Base-by-base conservation (phyloP, 2,329 filamentous ascomycete species). In the Pleoardoris graminearum region DNA sequence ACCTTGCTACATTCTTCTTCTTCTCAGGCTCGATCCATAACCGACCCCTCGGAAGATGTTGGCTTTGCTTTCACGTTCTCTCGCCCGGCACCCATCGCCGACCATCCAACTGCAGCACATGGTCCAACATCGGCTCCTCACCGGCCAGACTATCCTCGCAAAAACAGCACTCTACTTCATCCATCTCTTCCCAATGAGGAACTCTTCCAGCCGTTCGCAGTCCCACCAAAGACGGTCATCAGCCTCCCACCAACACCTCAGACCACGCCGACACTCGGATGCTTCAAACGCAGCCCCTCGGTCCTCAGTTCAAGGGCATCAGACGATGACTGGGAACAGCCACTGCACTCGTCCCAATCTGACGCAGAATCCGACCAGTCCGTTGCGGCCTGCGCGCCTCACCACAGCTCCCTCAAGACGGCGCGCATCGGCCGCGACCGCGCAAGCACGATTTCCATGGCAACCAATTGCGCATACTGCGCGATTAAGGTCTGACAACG, bases 1-100 rank as follows among this genome's bases (percentile, higher is more conserved):
- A 52, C 46, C 8, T 53, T 60, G 0, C 57, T 59, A 3, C 55
- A 58, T 22, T 48, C 52, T 30, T 58, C 59, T 7, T 51, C 57
- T 19, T 37, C 45, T 1, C 23, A 36, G 12, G 12, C 32, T 3
- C 8, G 6, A 22, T 23, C 48, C 12, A 27, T 23, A 12, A 8
- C 32, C 14, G 32, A 29, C 16, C 10, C 38, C 21, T n/a, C 23
- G 7, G 30, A 47, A 22, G 41, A 30, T 1, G 30, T 39, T 23
- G 19, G 45, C 10, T 52, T 38, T 21, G 21, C 35, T 5, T 50
- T 51, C 37, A 50, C n/a, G n/a, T 45, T 55, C 33, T 35, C 41
- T n/a, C 30, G 50, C 8, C 42, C 53, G 16, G 19, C 27, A 32
- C 49, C 49, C 12, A 23, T 21, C n/a, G 21, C 43, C 5, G 44